These are phyloP conservation scores for Venturia carpophila DNA, from an alignment of 2,329 filamentous ascomycete species.

Conservation along the genomic window DNA sequence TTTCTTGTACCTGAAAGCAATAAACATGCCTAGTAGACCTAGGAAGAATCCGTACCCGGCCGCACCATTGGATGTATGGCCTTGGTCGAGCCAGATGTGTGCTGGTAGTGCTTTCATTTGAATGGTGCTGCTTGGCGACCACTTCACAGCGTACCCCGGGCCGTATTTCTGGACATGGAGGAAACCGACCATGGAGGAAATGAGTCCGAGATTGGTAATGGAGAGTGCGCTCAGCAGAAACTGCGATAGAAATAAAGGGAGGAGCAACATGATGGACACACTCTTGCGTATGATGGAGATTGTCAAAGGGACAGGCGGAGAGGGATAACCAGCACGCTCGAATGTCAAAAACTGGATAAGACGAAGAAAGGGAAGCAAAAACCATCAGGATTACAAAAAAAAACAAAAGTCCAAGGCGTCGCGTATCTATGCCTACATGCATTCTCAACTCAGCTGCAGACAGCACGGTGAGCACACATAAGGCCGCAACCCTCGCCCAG, in stretches of 20 bases:
- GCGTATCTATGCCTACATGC: no score
- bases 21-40: conserved; percentile 26
- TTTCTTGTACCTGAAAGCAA: conserved; percentile 26
- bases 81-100: conserved; percentile 28
- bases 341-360: no score
- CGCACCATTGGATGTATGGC: conserved; percentile 27
- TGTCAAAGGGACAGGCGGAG: no score
- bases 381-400: no score
- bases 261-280: conserved; percentile 18
- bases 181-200: conserved; percentile 30
- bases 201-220: conserved; percentile 27
- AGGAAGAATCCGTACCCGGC: conserved; percentile 30
- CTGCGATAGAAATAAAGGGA: conserved; percentile 25
- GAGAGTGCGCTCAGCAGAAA: conserved; percentile 27
- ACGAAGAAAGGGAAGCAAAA: no score
- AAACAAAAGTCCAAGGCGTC: no score
- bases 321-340: no score
- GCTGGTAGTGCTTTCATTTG: conserved; percentile 25
- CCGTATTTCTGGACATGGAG: conserved; percentile 27
- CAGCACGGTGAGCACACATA: no score
- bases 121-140: conserved; percentile 24
- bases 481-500: no score
- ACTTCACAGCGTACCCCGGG: conserved; percentile 23
- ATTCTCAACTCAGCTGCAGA: no score
- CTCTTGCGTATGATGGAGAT: no score